phyloP scores from a whole-genome alignment of 2,329 filamentous ascomycete genomes.

The Fusarium haematococcum region DNA sequence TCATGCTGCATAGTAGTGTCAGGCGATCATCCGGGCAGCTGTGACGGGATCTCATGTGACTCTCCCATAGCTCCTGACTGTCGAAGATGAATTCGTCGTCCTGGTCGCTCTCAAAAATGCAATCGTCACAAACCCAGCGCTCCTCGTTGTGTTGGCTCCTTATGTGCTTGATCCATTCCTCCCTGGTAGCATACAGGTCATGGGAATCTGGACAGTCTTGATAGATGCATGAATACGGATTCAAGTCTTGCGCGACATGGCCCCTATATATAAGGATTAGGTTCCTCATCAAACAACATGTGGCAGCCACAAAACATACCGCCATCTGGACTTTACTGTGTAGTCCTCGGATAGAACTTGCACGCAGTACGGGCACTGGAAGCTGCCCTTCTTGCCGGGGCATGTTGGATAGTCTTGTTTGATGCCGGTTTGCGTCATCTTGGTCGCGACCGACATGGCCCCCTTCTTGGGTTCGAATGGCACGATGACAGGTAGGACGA shows the following conservation, averaged over 20 bases:
- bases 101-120: background rate
- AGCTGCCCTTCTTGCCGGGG: background rate
- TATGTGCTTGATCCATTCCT: background rate
- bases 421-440: slow-evolving; percentile 5
- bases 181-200: background rate
- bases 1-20: background rate
- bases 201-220: background rate
- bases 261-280: background rate
- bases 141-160: background rate
- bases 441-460: background rate
- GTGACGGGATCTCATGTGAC: background rate
- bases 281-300: background rate
- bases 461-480: background rate
- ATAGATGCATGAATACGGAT: background rate
- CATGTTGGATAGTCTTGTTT: slow-evolving; percentile 9
- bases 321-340: background rate
- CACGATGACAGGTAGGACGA: background rate
- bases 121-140: slow-evolving; percentile 13
- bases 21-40: background rate
- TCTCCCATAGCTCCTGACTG: background rate
- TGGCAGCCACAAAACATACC: background rate
- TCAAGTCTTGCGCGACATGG: background rate
- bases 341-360: background rate
- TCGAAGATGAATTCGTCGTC: background rate
- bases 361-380: slow-evolving; percentile 4